A percentile compares a stretch with the other conserved stretches of the same genome.
phyloP scores from a whole-genome alignment of 2,329 filamentous ascomycete species.

The Xylaria sp. region DNA sequence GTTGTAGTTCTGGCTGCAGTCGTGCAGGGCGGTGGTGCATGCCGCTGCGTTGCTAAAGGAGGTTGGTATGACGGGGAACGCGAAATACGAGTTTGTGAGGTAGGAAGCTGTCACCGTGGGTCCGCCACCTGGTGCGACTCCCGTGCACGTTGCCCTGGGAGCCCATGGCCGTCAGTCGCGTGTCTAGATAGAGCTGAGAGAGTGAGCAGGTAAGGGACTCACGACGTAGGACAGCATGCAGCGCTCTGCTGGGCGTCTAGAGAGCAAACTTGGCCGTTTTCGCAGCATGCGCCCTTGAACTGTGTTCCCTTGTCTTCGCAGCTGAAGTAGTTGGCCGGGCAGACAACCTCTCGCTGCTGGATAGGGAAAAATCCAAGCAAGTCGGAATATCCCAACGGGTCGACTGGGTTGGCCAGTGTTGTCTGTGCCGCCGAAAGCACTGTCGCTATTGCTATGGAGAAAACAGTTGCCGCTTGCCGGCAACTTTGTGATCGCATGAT shows the following conservation, averaged over 20 bases:
- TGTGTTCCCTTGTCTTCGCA: constrained; percentile 60
- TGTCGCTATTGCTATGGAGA: constrained; percentile 38
- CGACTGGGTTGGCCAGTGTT: constrained; percentile 40
- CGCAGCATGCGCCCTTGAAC: constrained; percentile 64
- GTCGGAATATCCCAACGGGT: constrained; percentile 44
- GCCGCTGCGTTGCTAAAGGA: constrained; percentile 62
- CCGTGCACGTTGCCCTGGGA: constrained; percentile 65
- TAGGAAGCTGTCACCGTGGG: constrained; percentile 58
- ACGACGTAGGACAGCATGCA: constrained; percentile 66
- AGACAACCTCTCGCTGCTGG: constrained; percentile 50
- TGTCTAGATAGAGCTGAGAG: not conserved
- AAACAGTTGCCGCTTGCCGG: constrained; percentile 34
- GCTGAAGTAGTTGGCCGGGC: constrained; percentile 62
- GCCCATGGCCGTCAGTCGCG: constrained; percentile 25
- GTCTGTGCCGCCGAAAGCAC: constrained; percentile 33
- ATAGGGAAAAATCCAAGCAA: constrained; percentile 44
- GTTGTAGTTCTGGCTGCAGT: constrained; percentile 65
- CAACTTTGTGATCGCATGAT: constrained; percentile 43
- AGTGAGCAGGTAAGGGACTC: constrained; percentile 43
- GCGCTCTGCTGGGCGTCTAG: constrained; percentile 61
- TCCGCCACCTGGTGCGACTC: constrained; percentile 58
- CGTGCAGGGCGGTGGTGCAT: constrained; percentile 63
- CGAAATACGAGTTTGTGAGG: constrained; percentile 68
- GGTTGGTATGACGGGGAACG: constrained; percentile 68
- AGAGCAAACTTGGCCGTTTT: constrained; percentile 61